Base-by-base conservation (phyloP, 257 asterid species). In the Solanum sejunctum region DNA sequence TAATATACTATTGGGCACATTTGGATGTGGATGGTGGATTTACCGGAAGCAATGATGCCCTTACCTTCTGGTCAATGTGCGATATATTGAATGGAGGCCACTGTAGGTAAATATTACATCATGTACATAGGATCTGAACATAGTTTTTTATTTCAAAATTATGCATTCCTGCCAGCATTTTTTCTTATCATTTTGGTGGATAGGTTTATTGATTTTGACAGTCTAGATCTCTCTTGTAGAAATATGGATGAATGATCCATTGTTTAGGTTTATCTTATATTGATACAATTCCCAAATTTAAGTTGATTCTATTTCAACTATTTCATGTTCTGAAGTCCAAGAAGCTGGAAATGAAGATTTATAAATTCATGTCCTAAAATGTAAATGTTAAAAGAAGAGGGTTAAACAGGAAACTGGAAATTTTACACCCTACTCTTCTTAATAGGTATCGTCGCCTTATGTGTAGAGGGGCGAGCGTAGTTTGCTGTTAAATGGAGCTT, bases 21-120 rank as follows among this genome's bases (percentile, higher is more conserved):
- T 84, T 92, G 89, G 95, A 93, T 83, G 89, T 91, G 90, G 93
- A 92, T 90, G 94, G 90, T 84, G 97, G 97, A 45, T 86, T 89
- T 88, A 71, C 89, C 52, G 97, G 95, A 89, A 90, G 86, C 87
- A 93, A 88, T 85, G 92, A 91, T 78, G 92, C 77, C 84, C 97
- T 91, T 85, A 93, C 98, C 15, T 97, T 97, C 90, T 97, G 99
- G 99, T 97, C 99, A 85, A 91, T 93, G 81, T 97, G 99, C 79
- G 99, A 97, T 88, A 89, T 95, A 80, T 82, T 97, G 91, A 95
- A 97, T 89, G 98, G 97, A 52, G 98, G 98, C 86, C 93, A 92
- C 90, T 97, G 99, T 93, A 93, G 98, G 99, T 95, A 85, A 91
- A 93, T 89, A 51, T 57, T 85, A 49, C 43, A 26, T 73, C 13